phyloP scores from a whole-genome alignment of 2,329 filamentous ascomycete species.

The Talaromyces sp. region DNA sequence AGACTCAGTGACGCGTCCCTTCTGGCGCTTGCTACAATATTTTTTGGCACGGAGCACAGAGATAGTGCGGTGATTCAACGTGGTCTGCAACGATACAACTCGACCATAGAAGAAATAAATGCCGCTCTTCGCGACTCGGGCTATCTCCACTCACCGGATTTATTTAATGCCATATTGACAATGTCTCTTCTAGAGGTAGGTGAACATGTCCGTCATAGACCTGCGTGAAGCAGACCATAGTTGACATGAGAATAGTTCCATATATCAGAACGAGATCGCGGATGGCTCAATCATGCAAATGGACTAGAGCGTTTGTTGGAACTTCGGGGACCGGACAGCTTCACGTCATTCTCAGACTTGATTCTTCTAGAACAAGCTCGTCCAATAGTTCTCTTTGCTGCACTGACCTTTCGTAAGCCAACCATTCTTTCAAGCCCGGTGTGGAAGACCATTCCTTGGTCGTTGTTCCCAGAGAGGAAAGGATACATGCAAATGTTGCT shows the following conservation, averaged over 20 bases:
- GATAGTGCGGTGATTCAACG: neutral
- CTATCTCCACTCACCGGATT: neutral
- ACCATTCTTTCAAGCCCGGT: constrained; percentile 2
- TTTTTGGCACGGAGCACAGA: constrained; percentile 10
- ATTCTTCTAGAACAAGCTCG: constrained; percentile 7
- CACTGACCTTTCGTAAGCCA: neutral
- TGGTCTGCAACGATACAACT: neutral
- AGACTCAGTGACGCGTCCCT: neutral
- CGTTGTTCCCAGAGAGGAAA: constrained; percentile 5
- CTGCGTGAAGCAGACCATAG: neutral
- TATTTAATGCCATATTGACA: constrained; percentile 11
- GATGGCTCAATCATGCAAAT: constrained; percentile 3
- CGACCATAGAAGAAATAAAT: constrained; percentile 4
- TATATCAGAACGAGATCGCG: constrained; percentile 10
- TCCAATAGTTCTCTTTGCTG: neutral
- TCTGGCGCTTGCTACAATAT: constrained; percentile 9
- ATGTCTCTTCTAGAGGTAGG: constrained; percentile 4
- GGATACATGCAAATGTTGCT: constrained; percentile 5
- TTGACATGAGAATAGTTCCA: neutral
- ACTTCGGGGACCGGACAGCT: constrained; percentile 2
- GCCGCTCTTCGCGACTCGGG: neutral
- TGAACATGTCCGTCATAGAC: neutral
- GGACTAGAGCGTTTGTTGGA: constrained; percentile 7
- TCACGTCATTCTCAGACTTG: constrained; percentile 9
- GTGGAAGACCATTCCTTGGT: constrained; percentile 7